Percentiles rank a stretch among this genome's conserved stretches.
Evolutionary conservation across 208 protist genomes (phyloP).

Genomic region (Lotmaria passim): DNA sequence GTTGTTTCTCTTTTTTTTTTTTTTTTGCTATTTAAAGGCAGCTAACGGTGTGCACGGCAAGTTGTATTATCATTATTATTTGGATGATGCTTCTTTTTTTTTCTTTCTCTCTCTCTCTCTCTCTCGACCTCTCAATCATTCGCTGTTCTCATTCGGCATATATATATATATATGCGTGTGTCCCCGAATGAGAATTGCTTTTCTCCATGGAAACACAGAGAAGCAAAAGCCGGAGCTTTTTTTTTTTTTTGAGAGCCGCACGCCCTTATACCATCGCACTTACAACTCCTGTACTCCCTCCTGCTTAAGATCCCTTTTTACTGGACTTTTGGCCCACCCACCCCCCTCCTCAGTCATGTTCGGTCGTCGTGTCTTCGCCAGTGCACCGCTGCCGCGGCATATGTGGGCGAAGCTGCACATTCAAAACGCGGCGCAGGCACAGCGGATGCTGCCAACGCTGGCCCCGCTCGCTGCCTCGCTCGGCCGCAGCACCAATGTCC

Average conservation of each 20-base stretch:
- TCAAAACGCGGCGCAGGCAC: conserved; percentile 60
- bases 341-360: conserved; percentile 49
- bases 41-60: no score
- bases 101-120: no score
- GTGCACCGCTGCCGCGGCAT: conserved; percentile 67
- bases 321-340: neutral
- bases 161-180: no score
- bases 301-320: neutral
- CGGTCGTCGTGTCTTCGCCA: conserved; percentile 81
- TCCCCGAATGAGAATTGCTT: no score
- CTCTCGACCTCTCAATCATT: no score
- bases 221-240: no score
- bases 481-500: conserved; percentile 30
- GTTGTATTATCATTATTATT: no score
- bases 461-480: conserved; percentile 38
- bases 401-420: conserved; percentile 78
- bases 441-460: conserved; percentile 66
- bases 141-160: no score
- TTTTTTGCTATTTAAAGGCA: neutral
- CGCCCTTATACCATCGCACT: no score
- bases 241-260: no score
- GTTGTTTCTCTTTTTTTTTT: neutral
- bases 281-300: neutral
- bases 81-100: no score
- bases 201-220: no score